phyloP scores from a whole-genome alignment of 164 flowering plant species.

The Vitis vinifera region ASM3070453v1 NC_081816.1:16582001-16582500 shows the following conservation, averaged over 20 bases:
- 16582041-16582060: no score
- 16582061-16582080: no score
- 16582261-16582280: conserved; percentile 95
- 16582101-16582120: no score
- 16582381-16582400: conserved; percentile 92
- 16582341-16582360: conserved; percentile 87
- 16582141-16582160: no score
- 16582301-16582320: conserved; percentile 76
- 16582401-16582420: conserved; percentile 79
- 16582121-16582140: no score
- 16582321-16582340: conserved; percentile 84
- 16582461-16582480: conserved; percentile 99
- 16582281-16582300: conserved; percentile 90
- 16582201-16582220: conserved; percentile 56
- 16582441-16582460: conserved; percentile 75
- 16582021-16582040: no score
- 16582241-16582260: conserved; percentile 77
- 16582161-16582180: no score
- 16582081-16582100: no score
- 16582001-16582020: no score
- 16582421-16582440: conserved; percentile 73
- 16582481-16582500: conserved; percentile 91
- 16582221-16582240: conserved; percentile 97
- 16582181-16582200: no score
- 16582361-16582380: conserved; percentile 71